Percentiles rank a stretch among this genome's conserved stretches.
Conservation (phyloP, 768 basidiomycete species). For the Phaeotremella fagi region DNA sequence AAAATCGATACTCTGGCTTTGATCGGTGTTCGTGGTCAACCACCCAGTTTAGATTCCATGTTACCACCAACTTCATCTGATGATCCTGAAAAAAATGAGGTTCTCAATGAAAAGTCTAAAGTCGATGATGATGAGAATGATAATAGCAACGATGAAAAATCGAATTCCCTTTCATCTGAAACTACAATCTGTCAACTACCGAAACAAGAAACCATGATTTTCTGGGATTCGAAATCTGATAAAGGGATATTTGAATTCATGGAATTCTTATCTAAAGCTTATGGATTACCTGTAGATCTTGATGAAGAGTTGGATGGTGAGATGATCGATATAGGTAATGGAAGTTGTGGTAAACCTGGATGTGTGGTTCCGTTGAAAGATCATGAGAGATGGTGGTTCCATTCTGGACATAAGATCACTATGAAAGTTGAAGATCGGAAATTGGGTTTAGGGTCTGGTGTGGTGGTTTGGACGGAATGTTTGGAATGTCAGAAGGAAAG, state of each 20-base stretch:
- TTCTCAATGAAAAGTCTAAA: neutral
- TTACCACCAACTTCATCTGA: no score
- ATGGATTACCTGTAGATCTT: neutral
- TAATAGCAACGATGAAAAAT: no score
- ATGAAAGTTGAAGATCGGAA: conserved; percentile 3
- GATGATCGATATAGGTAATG: neutral
- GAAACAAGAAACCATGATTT: conserved; percentile 4
- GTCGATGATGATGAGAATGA: neutral
- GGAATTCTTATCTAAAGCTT: neutral
- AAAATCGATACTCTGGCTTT: conserved; percentile 24
- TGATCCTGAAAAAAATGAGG: no score
- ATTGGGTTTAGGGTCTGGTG: neutral
- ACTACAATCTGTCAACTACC: conserved; percentile 14
- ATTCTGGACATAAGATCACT: conserved; percentile 18
- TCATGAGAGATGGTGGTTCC: conserved; percentile 26
- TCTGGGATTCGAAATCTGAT: conserved; percentile 17
- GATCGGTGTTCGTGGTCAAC: conserved; percentile 10
- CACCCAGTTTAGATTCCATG: no score
- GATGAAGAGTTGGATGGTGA: neutral
- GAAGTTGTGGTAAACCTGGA: conserved; percentile 8
- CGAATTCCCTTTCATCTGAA: no score
- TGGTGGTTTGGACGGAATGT: conserved; percentile 27
- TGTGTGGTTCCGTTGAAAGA: conserved; percentile 14
- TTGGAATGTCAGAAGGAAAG: conserved; percentile 11
- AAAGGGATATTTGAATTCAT: conserved; percentile 7